Conservation (phyloP, 2,329 filamentous ascomycete genomes). For the Fusarium armeniacum region DNA sequence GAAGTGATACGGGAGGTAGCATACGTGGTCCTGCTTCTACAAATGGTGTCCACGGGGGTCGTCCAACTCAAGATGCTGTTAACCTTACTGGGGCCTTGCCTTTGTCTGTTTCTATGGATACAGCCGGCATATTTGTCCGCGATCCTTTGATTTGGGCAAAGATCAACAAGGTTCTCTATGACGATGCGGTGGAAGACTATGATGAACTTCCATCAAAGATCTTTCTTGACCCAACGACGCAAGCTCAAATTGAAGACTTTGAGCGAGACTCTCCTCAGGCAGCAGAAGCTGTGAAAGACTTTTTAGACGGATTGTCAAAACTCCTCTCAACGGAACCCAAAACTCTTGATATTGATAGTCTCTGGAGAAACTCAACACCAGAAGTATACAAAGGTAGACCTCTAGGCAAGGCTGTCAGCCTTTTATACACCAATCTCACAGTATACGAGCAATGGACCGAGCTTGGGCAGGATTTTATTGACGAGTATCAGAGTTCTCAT, state of each 20-base stretch:
- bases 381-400: accelerated
- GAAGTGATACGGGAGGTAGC: constrained; percentile 46
- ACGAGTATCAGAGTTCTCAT: constrained; percentile 10
- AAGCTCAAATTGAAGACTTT: not conserved
- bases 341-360: not conserved
- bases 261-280: not conserved
- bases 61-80: constrained; percentile 57
- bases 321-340: not conserved
- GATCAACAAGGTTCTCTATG: constrained; percentile 11
- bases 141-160: constrained; percentile 16
- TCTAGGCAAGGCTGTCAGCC: not conserved
- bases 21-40: constrained; percentile 62
- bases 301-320: not conserved
- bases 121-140: constrained; percentile 3
- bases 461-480: constrained; percentile 7
- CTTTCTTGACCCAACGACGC: not conserved
- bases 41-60: constrained; percentile 61
- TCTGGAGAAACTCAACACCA: constrained; percentile 9
- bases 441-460: constrained; percentile 22
- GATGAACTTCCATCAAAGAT: not conserved
- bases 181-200: constrained; percentile 8
- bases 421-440: constrained; percentile 11
- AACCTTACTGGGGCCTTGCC: constrained; percentile 59
- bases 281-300: not conserved
- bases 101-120: constrained; percentile 59